Base-by-base conservation (phyloP, 2,329 filamentous ascomycete species). In the Fusarium denticulatum region DNA sequence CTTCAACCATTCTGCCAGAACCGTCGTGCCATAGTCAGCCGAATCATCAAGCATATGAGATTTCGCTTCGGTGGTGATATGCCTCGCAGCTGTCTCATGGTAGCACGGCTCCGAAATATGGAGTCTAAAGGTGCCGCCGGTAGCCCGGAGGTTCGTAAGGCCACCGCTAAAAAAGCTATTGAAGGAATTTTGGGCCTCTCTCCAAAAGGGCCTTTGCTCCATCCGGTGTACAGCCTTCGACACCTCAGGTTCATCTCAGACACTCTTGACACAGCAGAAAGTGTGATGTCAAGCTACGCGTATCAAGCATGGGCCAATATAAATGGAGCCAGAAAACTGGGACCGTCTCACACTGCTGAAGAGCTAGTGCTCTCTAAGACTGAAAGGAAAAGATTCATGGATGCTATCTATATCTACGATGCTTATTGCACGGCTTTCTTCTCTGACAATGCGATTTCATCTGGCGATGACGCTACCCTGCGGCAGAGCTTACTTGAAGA, bases 101-200 rank as follows among this genome's bases (percentile, higher is more conserved):
- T 18, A 22, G 32, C 49, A 8, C 18, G 9, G 7, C 49, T 52
- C 10, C 49, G 18, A 1, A 52, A 36, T 26, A 26, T 52, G 15
- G 15, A 50, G 8, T 32, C 28, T 3, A 32, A 13, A 16, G 3
- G 28, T 7, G 11, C 11, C 8, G 10, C 0, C 0, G 7, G 20
- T 4, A n/a, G 3, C 7, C 7, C 3, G 6, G 10, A 30, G 5
- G 5, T 0, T 14, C 22, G 4, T 6, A 37, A 26, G n/a, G 18
- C 13, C 18, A 6, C 1, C 22, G 18, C 7, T 5, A 8, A 6
- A 11, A 26, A 14, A 15, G 14, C 9, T 7, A 14, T 52, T 4
- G 26, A 15, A 15, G 3, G 3, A n/a, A 18, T 13, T 9, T 18
- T 32, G 5, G 2, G 13, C 10, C 1, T 37, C 9, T 26, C 30